phyloP scores from a whole-genome alignment of 495 filamentous ascomycete genomes.

The Penicillium simplicissimum region DNA sequence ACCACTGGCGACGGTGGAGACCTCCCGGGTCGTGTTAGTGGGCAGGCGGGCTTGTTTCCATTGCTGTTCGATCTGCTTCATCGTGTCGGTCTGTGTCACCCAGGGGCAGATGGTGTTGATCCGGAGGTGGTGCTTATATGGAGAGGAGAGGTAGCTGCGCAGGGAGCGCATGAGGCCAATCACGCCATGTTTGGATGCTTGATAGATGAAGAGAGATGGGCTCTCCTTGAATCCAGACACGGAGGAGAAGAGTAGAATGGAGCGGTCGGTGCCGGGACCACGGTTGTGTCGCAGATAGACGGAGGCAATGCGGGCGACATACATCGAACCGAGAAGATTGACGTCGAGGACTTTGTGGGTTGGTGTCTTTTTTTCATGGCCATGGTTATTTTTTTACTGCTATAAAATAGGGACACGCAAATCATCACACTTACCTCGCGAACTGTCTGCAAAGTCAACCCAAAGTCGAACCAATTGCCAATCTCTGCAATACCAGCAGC shows the following conservation, averaged over 20 bases:
- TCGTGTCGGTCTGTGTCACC: constrained; percentile 50
- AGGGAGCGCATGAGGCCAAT: constrained; percentile 51
- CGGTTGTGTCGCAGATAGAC: constrained; percentile 50
- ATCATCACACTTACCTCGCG: constrained; percentile 30
- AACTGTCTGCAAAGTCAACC: constrained; percentile 35
- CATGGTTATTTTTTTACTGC: constrained; percentile 21
- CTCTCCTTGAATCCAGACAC: constrained; percentile 50
- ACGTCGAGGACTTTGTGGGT: constrained; percentile 49
- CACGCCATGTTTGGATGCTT: constrained; percentile 52
- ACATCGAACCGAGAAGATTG: constrained; percentile 51
- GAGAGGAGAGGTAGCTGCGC: constrained; percentile 38
- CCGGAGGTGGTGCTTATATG: constrained; percentile 44
- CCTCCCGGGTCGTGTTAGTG: constrained; percentile 44
- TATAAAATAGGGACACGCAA: background rate
- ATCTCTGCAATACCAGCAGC: constrained; percentile 53
- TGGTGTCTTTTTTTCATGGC: constrained; percentile 35
- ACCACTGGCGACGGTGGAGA: constrained; percentile 45
- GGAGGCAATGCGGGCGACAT: constrained; percentile 46
- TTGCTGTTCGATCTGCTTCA: constrained; percentile 39
- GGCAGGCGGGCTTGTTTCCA: constrained; percentile 50
- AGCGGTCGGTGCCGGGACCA: constrained; percentile 41
- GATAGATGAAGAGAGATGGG: constrained; percentile 50
- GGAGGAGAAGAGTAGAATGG: constrained; percentile 47
- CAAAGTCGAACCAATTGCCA: constrained; percentile 48
- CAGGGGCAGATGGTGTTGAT: constrained; percentile 57